Conservation (phyloP, 352 stramenopile species). For the Globisporangium cederbergense region DNA sequence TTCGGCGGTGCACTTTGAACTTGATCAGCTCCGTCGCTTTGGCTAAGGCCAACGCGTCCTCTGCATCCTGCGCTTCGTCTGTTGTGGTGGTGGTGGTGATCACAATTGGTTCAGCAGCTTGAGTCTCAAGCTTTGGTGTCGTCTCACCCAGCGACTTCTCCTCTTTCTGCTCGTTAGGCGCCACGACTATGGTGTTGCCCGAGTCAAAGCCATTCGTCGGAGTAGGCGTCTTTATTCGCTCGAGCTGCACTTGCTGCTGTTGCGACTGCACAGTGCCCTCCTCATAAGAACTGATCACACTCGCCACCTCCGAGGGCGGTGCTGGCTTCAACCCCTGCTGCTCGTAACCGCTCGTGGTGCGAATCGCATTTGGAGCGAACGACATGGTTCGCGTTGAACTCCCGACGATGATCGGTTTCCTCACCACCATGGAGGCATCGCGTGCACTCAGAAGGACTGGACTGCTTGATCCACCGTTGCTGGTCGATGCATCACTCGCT, state of each 20-base stretch:
- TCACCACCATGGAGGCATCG: background rate
- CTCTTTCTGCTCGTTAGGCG: background rate
- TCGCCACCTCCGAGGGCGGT: background rate
- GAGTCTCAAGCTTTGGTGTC: background rate
- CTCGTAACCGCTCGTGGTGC: background rate
- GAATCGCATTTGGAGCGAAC: constrained; percentile 1
- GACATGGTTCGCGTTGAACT: constrained; percentile 1
- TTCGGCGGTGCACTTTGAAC: constrained; percentile 7
- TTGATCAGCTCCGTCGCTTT: background rate
- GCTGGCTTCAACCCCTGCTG: background rate
- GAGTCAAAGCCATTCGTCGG: background rate
- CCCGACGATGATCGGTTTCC: background rate
- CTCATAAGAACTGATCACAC: background rate
- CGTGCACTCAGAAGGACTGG: background rate
- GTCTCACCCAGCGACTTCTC: background rate
- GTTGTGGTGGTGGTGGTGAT: background rate
- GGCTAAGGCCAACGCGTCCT: background rate
- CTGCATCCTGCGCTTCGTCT: background rate
- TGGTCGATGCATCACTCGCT: background rate
- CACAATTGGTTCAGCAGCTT: background rate
- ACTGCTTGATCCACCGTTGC: background rate
- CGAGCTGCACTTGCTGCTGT: background rate
- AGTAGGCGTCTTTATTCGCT: background rate
- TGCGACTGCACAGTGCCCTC: background rate
- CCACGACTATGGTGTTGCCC: background rate